phyloP scores from a whole-genome alignment of 2,329 filamentous ascomycete species.

The Claviceps pazoutovae region DNA sequence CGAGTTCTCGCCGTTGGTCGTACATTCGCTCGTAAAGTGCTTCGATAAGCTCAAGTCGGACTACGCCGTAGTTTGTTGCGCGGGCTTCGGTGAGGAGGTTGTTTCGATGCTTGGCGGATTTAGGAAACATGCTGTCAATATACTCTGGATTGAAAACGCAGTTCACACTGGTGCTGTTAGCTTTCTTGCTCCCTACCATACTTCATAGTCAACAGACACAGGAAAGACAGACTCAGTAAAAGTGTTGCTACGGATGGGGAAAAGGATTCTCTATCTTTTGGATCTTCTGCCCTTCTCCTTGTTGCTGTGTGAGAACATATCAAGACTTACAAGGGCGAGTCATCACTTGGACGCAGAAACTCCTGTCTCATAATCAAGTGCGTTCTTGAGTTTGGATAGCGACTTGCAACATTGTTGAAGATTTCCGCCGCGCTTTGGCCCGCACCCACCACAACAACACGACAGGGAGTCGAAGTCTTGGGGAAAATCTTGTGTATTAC shows the following conservation, averaged over 20 bases:
- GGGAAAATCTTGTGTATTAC: constrained; percentile 44
- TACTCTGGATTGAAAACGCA: constrained; percentile 88
- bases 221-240: not conserved
- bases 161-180: constrained; percentile 52
- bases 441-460: constrained; percentile 72
- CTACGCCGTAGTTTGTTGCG: constrained; percentile 88
- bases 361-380: constrained; percentile 68
- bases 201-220: not conserved
- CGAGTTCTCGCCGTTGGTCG: constrained; percentile 60
- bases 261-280: not conserved
- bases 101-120: constrained; percentile 47
- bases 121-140: constrained; percentile 62
- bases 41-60: constrained; percentile 81
- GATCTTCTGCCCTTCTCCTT: not conserved
- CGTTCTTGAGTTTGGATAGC: constrained; percentile 72
- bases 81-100: constrained; percentile 53
- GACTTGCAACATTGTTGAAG: constrained; percentile 70
- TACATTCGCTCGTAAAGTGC: constrained; percentile 80
- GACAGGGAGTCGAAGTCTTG: constrained; percentile 44
- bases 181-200: not conserved
- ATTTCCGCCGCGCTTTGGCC: constrained; percentile 94
- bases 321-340: constrained; percentile 74
- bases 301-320: too few relatives aligned
- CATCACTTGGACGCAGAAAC: constrained; percentile 79
- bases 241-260: too few relatives aligned